phyloP scores from a whole-genome alignment of 441 rosid species.

The Adansonia gregorii region DNA sequence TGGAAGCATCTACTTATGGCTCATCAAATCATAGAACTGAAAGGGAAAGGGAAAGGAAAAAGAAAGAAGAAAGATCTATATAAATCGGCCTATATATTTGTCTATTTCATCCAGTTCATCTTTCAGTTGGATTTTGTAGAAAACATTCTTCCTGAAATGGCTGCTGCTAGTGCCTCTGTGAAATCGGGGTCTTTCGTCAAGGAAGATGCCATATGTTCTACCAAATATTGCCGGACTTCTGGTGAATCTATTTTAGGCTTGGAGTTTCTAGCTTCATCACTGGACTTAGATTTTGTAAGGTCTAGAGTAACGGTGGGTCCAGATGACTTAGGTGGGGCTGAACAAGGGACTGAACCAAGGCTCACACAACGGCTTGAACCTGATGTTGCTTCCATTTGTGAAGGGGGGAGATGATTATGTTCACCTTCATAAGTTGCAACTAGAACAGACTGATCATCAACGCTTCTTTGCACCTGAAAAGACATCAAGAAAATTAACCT shows the following conservation, averaged over 20 bases:
- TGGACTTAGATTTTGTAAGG: conserved; percentile 53
- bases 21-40: conserved; percentile 15
- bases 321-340: conserved; percentile 45
- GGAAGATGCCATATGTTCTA: conserved; percentile 94
- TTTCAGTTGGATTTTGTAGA: conserved; percentile 38
- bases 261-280: conserved; percentile 27
- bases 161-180: conserved; percentile 94
- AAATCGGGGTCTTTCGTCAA: conserved; percentile 92
- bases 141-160: conserved; percentile 76
- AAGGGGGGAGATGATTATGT: conserved; percentile 85
- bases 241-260: conserved; percentile 52
- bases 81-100: not conserved
- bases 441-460: conserved; percentile 78
- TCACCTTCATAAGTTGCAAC: conserved; percentile 99
- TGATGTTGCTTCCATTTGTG: conserved; percentile 59
- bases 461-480: conserved; percentile 78
- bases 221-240: conserved; percentile 64
- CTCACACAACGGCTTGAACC: conserved; percentile 46
- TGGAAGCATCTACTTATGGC: not conserved
- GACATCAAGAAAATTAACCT: not conserved
- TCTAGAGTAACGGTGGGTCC: conserved; percentile 61
- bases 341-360: conserved; percentile 43
- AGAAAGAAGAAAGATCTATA: not conserved
- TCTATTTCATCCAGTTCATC: not conserved
- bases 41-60: not conserved